Percentiles rank a stretch among this genome's conserved stretches.
Evolutionary conservation across 1,284 basidiomycete genomes (phyloP).

Genomic region (Marasmius sp.): DNA sequence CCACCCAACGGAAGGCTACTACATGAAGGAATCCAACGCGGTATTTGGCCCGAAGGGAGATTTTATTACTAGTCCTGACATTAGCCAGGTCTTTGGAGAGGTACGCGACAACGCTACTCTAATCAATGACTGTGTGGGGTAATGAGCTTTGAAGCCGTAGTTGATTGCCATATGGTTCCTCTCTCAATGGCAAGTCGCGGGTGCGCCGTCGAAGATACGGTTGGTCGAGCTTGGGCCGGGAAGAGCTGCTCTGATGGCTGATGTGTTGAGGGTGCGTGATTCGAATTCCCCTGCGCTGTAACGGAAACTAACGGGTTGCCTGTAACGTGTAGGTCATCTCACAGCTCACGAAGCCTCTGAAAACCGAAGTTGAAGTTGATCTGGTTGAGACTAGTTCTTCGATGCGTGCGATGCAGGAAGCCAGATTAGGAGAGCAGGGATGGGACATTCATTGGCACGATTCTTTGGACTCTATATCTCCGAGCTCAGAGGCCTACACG

Average conservation of each 20-base stretch:
- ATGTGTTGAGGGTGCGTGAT: conserved; percentile 80
- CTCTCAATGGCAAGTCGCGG: conserved; percentile 72
- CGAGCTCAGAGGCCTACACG: conserved; percentile 64
- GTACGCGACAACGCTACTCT: conserved; percentile 41
- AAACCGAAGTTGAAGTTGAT: conserved; percentile 56
- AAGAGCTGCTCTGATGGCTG: conserved; percentile 88
- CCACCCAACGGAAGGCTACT: conserved; percentile 89
- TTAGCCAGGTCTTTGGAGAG: conserved; percentile 96
- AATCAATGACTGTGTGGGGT: conserved; percentile 30
- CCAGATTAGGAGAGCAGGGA: conserved; percentile 42
- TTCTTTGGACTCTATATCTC: conserved; percentile 65
- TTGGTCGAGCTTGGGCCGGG: conserved; percentile 95
- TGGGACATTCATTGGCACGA: conserved; percentile 73
- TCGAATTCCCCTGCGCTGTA: neutral
- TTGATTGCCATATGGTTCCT: conserved; percentile 86
- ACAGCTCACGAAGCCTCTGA: conserved; percentile 42
- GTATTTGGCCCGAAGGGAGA: conserved; percentile 90
- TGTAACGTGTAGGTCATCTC: conserved; percentile 55
- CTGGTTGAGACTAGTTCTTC: conserved; percentile 80
- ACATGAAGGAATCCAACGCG: conserved; percentile 70
- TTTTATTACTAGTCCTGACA: conserved; percentile 97
- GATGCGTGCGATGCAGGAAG: conserved; percentile 66
- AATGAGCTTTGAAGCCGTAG: conserved; percentile 46
- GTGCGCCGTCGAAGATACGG: conserved; percentile 55
- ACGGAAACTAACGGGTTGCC: neutral